Evolutionary conservation across 257 asterid species (phyloP), one percentile per base, ranked within the genome.

Genomic region (Nicotiana undulata): DNA sequence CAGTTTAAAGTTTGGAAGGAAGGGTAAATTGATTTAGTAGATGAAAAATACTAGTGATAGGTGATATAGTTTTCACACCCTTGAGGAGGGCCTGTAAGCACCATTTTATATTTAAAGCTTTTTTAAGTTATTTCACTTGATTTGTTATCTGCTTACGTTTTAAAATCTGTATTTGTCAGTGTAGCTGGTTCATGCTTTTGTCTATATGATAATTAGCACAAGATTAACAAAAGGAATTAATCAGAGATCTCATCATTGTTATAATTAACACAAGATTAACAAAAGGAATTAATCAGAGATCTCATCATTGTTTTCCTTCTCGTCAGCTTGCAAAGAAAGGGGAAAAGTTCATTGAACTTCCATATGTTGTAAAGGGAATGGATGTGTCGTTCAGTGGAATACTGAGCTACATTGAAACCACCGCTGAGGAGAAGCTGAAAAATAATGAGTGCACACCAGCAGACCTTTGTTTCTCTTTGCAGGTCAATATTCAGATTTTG

Each of bases 341-440:
- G 60, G 89, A 89, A 64, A 84, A 89, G 88, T 95, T 90, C 81
- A 92, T 95, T 37, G 99, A 95, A 77, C 97, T 95, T 61, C 99
- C 99, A 11, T 95, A 95, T 76, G 99, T 80, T 53, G 99, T 95
- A 76, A 95, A 95, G 89, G 99, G 99, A 81, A 95, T 95, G 99
- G 99, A 95, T 82, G 98, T 95, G 55, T 95, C 99, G 16, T 95
- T 95, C 82, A 95, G 99, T 85, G 99, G 99, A 78, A 92, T 95
- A 83, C 80, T 95, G 89, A 95, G 99, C 86, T 91, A 87, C 76
- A 95, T 95, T 80, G 99, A 95, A 87, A 86, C 92, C 60, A 93
- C 97, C 0, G 94, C 99, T 1, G 93, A 89, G 81, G 97, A 93
- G 90, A 89, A 91, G 88, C 98, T 93, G 55, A 92, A 93, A 68